Conservation (phyloP, 441 rosid genomes). For the Bruguiera hainesii region DNA sequence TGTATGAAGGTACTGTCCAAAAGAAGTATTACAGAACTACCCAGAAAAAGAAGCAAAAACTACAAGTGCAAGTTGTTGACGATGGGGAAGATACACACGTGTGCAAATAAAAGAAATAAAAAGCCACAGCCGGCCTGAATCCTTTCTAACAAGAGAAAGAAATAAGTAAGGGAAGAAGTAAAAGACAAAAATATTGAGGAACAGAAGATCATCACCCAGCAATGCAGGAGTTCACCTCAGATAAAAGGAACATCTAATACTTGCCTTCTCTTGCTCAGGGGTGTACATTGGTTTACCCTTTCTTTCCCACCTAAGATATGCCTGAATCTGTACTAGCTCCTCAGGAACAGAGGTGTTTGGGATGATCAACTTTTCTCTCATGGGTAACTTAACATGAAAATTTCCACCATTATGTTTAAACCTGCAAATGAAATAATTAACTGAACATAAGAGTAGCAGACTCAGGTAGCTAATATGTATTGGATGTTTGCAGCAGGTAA, state of each 20-base stretch:
- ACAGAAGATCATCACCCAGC: neutral
- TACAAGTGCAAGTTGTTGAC: too few relatives aligned
- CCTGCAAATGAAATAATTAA: constrained; percentile 24
- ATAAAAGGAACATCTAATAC: constrained; percentile 16
- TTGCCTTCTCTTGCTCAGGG: constrained; percentile 93
- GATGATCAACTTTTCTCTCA: constrained; percentile 33
- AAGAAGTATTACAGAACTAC: too few relatives aligned
- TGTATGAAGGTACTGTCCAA: too few relatives aligned
- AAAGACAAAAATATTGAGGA: neutral
- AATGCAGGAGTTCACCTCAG: neutral
- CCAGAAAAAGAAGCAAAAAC: too few relatives aligned
- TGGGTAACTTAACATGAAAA: constrained; percentile 66
- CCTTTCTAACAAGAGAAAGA: too few relatives aligned
- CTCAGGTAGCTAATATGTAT: neutral
- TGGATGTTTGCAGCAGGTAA: neutral
- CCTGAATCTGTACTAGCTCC: constrained; percentile 93
- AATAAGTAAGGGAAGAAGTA: too few relatives aligned
- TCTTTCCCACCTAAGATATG: constrained; percentile 97
- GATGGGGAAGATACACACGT: too few relatives aligned
- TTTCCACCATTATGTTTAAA: constrained; percentile 53
- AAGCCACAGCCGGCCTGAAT: neutral
- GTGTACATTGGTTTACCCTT: constrained; percentile 84
- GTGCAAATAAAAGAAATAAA: constrained; percentile 1
- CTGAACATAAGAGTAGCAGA: neutral
- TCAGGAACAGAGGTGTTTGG: constrained; percentile 69